These are phyloP conservation scores for Aspergillus pseudotamarii DNA, from an alignment of 2,329 filamentous ascomycete genomes.

Conservation along the genomic window DNA sequence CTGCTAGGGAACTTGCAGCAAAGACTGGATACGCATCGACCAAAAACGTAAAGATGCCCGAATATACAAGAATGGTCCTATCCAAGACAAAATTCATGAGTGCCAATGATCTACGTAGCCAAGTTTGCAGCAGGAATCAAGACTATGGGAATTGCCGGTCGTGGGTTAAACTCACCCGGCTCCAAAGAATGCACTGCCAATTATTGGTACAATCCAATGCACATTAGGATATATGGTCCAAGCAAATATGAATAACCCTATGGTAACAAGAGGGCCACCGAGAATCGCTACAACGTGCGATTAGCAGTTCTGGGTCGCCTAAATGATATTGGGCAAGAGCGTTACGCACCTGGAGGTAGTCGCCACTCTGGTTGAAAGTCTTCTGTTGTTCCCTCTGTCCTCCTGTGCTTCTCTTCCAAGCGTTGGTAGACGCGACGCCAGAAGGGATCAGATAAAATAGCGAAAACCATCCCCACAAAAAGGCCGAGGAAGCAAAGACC, in stretches of 20 bases:
- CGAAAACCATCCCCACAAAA: constrained; percentile 51
- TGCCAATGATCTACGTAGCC: not conserved
- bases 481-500: constrained; percentile 73
- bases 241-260: constrained; percentile 84
- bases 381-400: constrained; percentile 33
- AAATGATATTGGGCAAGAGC: not conserved
- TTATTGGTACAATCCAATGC: constrained; percentile 76
- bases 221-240: constrained; percentile 77
- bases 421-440: constrained; percentile 50
- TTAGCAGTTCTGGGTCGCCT: constrained; percentile 8
- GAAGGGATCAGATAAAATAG: constrained; percentile 48
- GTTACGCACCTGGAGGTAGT: constrained; percentile 65
- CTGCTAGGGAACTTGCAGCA: constrained; percentile 68
- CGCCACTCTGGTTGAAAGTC: constrained; percentile 83
- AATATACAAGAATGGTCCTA: constrained; percentile 77
- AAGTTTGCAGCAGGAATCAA: not conserved
- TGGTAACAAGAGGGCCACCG: constrained; percentile 76
- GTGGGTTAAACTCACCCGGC: constrained; percentile 59
- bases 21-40: constrained; percentile 61
- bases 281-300: constrained; percentile 53
- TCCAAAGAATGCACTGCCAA: constrained; percentile 72
- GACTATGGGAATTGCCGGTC: not conserved
- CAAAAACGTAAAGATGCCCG: constrained; percentile 85
- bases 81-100: constrained; percentile 4
- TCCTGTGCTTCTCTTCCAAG: constrained; percentile 43